These are phyloP conservation scores for Kazachstania sp. DNA, from an alignment of 1,139 yeast genomes.

Conservation along the genomic window DNA sequence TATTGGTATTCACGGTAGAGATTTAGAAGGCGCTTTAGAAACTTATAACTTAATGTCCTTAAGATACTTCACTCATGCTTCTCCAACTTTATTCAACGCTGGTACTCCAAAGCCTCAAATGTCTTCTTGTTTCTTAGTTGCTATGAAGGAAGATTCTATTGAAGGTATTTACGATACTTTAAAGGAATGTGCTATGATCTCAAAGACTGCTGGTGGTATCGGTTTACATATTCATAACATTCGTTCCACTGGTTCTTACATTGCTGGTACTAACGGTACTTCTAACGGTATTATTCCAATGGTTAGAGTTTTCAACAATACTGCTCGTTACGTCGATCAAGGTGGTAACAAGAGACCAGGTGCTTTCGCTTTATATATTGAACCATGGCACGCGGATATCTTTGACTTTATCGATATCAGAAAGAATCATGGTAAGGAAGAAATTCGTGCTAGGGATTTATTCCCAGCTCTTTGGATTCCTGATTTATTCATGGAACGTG, in stretches of 20 bases:
- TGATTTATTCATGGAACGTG: constrained; percentile 83
- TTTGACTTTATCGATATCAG: constrained; percentile 77
- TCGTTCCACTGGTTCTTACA: constrained; percentile 77
- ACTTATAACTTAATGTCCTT: constrained; percentile 79
- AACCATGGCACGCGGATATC: constrained; percentile 88
- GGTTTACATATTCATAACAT: constrained; percentile 80
- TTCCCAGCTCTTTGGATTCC: constrained; percentile 92
- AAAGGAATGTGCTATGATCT: constrained; percentile 77
- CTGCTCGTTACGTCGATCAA: constrained; percentile 89
- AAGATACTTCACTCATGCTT: constrained; percentile 79
- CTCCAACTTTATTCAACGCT: constrained; percentile 84
- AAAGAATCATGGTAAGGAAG: constrained; percentile 89
- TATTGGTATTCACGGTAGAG: constrained; percentile 74
- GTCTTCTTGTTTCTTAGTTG: constrained; percentile 83
- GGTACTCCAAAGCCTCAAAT: constrained; percentile 83
- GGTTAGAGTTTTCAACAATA: constrained; percentile 83
- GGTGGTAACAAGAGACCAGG: constrained; percentile 95
- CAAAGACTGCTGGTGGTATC: constrained; percentile 88
- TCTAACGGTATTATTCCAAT: constrained; percentile 84
- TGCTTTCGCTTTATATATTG: constrained; percentile 80
- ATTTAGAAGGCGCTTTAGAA: constrained; percentile 63
- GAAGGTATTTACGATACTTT: constrained; percentile 85
- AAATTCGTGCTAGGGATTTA: constrained; percentile 79
- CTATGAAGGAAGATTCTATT: constrained; percentile 84
- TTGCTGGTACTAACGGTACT: constrained; percentile 84